phyloP scores from a whole-genome alignment of 2,329 filamentous ascomycete genomes.

The Incumbomyces delicatus region DNA sequence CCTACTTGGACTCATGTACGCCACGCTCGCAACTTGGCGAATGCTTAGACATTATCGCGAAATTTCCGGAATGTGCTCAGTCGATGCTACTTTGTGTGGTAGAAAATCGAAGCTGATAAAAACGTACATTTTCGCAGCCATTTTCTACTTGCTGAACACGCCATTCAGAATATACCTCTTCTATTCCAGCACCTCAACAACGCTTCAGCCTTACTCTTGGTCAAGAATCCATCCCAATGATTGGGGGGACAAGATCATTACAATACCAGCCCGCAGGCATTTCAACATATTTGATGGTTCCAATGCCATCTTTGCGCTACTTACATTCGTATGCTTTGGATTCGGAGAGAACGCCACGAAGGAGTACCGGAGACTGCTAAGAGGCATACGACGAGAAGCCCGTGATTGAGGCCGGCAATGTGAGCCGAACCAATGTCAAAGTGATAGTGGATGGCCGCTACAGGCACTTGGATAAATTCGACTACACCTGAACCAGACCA shows the following conservation, averaged over 20 bases:
- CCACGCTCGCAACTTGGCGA: not conserved
- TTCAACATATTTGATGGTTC: not conserved
- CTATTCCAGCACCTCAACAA: not conserved
- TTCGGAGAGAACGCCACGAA: not conserved
- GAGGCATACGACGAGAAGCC: not conserved
- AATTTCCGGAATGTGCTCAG: not conserved
- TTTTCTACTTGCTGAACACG: not conserved
- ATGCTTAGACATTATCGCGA: conserved; percentile 1
- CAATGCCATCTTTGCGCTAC: not conserved
- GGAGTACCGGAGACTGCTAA: not conserved
- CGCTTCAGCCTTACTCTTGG: conserved; percentile 1
- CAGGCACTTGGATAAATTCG: no score
- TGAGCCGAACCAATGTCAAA: no score
- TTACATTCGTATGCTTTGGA: not conserved
- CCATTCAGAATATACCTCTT: not conserved
- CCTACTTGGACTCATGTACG: not conserved
- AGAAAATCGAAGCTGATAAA: not conserved
- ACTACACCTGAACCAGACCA: no score
- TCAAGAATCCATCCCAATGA: conserved; percentile 1
- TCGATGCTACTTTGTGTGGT: not conserved
- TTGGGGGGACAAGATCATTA: not conserved
- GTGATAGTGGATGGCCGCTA: no score
- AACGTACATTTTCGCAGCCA: not conserved
- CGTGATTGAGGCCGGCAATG: no score
- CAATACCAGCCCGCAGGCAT: not conserved